Conservation (phyloP, 805 yeast species). For the Teunomyces gatunensis region DNA sequence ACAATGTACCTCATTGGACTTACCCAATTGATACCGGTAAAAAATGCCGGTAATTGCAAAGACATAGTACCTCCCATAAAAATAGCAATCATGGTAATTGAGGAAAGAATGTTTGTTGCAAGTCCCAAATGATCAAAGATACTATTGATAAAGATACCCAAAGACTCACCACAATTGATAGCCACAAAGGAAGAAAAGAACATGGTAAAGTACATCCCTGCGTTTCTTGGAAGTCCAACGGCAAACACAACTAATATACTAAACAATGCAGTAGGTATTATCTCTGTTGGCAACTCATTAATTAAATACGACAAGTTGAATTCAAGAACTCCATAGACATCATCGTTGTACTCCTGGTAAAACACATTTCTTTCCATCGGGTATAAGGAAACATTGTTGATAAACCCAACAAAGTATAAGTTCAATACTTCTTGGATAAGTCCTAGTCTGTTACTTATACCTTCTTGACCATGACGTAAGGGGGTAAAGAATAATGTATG, state of each 20-base stretch:
- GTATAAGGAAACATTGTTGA: conserved; percentile 24
- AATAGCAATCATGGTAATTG: conserved; percentile 18
- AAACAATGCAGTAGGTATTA: conserved; percentile 18
- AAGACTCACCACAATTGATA: conserved; percentile 25
- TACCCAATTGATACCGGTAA: conserved; percentile 22
- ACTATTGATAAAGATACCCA: conserved; percentile 25
- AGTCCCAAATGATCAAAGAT: conserved; percentile 23
- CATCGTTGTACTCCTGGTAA: conserved; percentile 26
- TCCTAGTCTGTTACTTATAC: conserved; percentile 24
- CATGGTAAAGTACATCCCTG: conserved; percentile 21
- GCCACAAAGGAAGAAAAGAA: conserved; percentile 15
- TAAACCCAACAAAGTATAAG: conserved; percentile 23
- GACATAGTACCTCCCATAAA: conserved; percentile 34
- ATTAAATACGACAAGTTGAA: conserved; percentile 22
- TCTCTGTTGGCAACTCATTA: conserved; percentile 25
- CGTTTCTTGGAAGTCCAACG: conserved; percentile 21
- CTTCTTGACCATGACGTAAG: conserved; percentile 15
- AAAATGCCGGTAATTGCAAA: conserved; percentile 24
- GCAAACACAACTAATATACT: conserved; percentile 22
- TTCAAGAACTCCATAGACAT: conserved; percentile 19
- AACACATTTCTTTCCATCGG: conserved; percentile 23
- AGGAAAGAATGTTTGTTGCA: conserved; percentile 20
- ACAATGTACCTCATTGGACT: conserved; percentile 25
- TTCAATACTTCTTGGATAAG: conserved; percentile 22
- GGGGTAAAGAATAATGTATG: conserved; percentile 26